Conservation (phyloP, 2,329 filamentous ascomycete genomes). For the Pleochaeta shiraiana region DNA sequence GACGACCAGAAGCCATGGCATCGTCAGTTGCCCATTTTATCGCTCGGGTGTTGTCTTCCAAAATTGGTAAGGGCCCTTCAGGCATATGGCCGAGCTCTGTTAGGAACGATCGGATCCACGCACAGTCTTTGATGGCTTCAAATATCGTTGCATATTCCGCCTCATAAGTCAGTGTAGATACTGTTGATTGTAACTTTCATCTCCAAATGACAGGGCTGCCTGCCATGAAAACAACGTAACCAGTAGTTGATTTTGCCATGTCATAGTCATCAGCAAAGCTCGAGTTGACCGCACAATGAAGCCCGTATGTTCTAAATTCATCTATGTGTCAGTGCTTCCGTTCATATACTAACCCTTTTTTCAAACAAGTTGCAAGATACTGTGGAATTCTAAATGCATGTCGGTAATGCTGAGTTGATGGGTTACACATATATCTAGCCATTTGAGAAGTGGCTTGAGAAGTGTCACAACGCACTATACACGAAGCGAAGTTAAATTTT, state of each 20-base stretch:
- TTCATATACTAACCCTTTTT: not conserved
- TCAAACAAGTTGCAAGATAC: not conserved
- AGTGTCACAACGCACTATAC: not conserved
- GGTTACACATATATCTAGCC: not conserved
- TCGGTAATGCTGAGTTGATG: not conserved
- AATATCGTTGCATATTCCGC: not conserved
- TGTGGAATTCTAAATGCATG: not conserved
- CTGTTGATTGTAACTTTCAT: conserved; percentile 22
- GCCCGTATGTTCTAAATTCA: not conserved
- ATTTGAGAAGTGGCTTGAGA: not conserved
- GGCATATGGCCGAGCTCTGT: not conserved
- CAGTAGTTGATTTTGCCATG: not conserved
- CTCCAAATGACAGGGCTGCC: conserved; percentile 2
- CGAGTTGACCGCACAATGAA: not conserved
- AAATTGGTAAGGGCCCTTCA: not conserved
- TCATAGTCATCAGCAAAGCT: conserved; percentile 1
- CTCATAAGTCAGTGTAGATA: not conserved
- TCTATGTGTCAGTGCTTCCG: not conserved
- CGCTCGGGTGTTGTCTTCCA: not conserved
- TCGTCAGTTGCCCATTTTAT: not conserved
- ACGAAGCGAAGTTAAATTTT: not conserved
- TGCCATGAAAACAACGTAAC: conserved; percentile 2
- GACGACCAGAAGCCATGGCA: not conserved
- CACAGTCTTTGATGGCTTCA: not conserved
- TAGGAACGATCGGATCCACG: not conserved